Evolutionary conservation across 352 stramenopile genomes (phyloP), one percentile per base, ranked within the genome.

Genomic region (Phytophthora cactorum): DNA sequence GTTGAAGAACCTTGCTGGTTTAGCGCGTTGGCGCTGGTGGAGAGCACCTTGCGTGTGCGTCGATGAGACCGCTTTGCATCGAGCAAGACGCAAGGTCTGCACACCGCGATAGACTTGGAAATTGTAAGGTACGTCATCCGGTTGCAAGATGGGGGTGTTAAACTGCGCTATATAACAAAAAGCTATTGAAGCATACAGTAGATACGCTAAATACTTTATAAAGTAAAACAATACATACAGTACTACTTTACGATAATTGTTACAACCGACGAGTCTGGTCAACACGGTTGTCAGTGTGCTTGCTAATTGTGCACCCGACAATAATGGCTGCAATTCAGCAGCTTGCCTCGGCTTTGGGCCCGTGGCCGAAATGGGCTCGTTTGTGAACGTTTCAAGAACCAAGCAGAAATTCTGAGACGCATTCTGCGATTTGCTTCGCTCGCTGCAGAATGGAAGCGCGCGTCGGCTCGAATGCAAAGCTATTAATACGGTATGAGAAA

Each of bases 321-420:
- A 22, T 1, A 22, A 22, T 22, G 17, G 0, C 17, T 22, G 17
- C 22, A 22, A 22, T 22, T 22, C 22, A 22, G 22, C 0, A 22
- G 22, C 22, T 22, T 22, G 22, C 22, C 22, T 22, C 22, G 22
- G 22, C 22, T 22, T 22, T 22, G 22, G 22, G 22, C 22, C 22
- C 34, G 36, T 58, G 28, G 27, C 53, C 11, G 6, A 34, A n/a
- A 39, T 34, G 36, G 60, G 28, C 55, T 59, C 22, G 22, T 65
- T 70, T 65, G 63, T 65, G 52, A 43, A 47, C 39, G 12, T 8
- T 6, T 55, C 50, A 61, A 45, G 61, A 69, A 69, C 63, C 63
- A 70, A 65, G 63, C 54, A 70, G 54, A 65, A 70, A 70, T 65
- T 25, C 14, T 45, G 38, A 46, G 52, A 27, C 44, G 6, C 41